Evolutionary conservation across 345 rosid species (phyloP).

Genomic region (Lumnitzera littorea): DNA sequence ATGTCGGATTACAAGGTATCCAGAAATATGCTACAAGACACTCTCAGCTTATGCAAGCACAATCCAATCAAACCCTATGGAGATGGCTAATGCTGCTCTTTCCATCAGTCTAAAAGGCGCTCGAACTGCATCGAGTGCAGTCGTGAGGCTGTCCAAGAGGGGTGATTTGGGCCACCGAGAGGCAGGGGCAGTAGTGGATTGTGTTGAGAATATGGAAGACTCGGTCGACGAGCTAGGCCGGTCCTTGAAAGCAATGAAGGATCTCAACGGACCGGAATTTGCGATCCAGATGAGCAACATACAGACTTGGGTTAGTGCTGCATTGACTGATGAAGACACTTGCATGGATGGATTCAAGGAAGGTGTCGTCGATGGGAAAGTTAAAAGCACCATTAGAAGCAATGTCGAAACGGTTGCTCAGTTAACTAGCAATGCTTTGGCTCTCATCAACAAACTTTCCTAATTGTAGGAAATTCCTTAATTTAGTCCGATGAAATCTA

Average conservation of each 20-base stretch:
- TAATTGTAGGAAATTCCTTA: not conserved
- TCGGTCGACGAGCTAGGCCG: conserved; percentile 23
- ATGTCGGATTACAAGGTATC: conserved; percentile 24
- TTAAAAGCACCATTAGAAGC: conserved; percentile 17
- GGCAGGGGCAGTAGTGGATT: conserved; percentile 25
- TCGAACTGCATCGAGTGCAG: conserved; percentile 8
- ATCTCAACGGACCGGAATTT: conserved; percentile 27
- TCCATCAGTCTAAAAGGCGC: conserved; percentile 19
- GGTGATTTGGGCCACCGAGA: conserved; percentile 15
- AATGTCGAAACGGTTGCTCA: conserved; percentile 19
- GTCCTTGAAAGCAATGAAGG: conserved; percentile 25
- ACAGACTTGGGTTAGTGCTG: conserved; percentile 48
- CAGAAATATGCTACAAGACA: conserved; percentile 26
- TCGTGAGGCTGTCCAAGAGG: conserved; percentile 6
- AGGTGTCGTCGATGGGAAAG: conserved; percentile 11
- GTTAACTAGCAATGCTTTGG: conserved; percentile 38
- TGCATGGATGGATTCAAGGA: conserved; percentile 33
- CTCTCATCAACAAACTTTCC: conserved; percentile 19
- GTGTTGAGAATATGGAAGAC: conserved; percentile 26
- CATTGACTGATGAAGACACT: conserved; percentile 31
- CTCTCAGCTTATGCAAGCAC: conserved; percentile 26
- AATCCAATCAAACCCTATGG: conserved; percentile 17
- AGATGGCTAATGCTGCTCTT: conserved; percentile 25
- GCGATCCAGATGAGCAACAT: conserved; percentile 20
- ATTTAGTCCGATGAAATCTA: no score